These are phyloP conservation scores for Kodamaea suecica DNA, from an alignment of 1,139 yeast genomes.

Conservation along the genomic window DNA sequence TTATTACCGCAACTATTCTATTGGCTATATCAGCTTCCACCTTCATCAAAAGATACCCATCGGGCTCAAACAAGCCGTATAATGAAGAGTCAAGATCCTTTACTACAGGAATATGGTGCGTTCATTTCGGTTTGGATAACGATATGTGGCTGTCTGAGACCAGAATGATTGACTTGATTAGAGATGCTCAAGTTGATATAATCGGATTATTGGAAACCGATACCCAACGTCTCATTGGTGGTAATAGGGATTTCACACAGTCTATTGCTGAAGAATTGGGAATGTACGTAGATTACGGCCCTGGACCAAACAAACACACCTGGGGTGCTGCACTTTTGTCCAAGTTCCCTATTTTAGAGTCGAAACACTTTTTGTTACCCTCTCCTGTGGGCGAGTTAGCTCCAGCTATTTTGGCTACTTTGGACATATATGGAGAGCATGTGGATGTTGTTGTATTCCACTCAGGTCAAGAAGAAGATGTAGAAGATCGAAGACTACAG, in stretches of 20 bases:
- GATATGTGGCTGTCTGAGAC: conserved; percentile 98
- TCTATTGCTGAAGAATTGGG: conserved; percentile 88
- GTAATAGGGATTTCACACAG: conserved; percentile 91
- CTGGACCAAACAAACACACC: conserved; percentile 96
- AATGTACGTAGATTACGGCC: conserved; percentile 95
- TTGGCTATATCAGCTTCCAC: conserved; percentile 34
- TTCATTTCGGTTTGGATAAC: conserved; percentile 94
- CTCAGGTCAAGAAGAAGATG: conserved; percentile 97
- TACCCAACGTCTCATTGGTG: conserved; percentile 91
- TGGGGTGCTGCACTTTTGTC: conserved; percentile 96
- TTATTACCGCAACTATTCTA: conserved; percentile 26
- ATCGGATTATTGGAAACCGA: conserved; percentile 90
- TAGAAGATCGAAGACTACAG: conserved; percentile 86
- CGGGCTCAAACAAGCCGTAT: conserved; percentile 61
- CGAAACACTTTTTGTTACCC: conserved; percentile 88
- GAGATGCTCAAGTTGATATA: conserved; percentile 85
- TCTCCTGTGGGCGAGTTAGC: conserved; percentile 97
- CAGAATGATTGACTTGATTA: conserved; percentile 79
- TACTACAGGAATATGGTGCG: conserved; percentile 97
- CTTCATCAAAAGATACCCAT: conserved; percentile 59
- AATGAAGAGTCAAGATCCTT: conserved; percentile 73
- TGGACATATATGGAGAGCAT: conserved; percentile 80
- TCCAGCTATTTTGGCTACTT: conserved; percentile 95
- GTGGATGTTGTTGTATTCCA: conserved; percentile 97
- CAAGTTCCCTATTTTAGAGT: conserved; percentile 86